Conservation (phyloP, 176 grass and related monocot species). For the Pontederia paniculata region DNA sequence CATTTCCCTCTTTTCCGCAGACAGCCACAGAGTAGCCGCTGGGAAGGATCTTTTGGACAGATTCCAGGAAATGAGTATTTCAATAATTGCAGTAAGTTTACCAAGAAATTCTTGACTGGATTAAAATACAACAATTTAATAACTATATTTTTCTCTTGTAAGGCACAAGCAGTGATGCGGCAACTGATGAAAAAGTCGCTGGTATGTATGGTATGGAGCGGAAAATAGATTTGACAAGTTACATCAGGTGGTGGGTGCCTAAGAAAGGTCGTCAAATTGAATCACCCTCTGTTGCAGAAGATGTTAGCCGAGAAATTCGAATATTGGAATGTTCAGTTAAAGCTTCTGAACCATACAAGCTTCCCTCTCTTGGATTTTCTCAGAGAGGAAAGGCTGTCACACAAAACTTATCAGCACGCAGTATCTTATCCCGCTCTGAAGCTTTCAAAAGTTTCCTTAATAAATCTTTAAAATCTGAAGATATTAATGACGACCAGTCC, state of each 20-base stretch:
- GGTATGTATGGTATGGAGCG: slow-evolving; percentile 54
- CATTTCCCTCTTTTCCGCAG: slow-evolving; percentile 29
- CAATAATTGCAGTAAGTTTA: slow-evolving; percentile 46
- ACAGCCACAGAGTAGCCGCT: slow-evolving; percentile 75
- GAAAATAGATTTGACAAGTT: slow-evolving; percentile 96
- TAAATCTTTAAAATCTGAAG: slow-evolving; percentile 54
- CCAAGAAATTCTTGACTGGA: neutral
- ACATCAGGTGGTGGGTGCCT: slow-evolving; percentile 91
- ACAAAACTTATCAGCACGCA: slow-evolving; percentile 43
- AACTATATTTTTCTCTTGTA: slow-evolving; percentile 29
- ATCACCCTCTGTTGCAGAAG: slow-evolving; percentile 41
- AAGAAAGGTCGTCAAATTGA: slow-evolving; percentile 70
- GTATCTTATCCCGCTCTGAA: slow-evolving; percentile 75
- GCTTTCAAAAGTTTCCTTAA: slow-evolving; percentile 74
- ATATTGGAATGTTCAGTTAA: slow-evolving; percentile 62
- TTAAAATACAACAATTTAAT: neutral
- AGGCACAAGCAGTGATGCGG: slow-evolving; percentile 64
- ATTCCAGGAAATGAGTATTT: slow-evolving; percentile 70
- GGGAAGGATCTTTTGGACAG: slow-evolving; percentile 77
- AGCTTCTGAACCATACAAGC: slow-evolving; percentile 68
- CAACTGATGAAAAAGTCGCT: slow-evolving; percentile 49
- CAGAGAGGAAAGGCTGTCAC: slow-evolving; percentile 36
- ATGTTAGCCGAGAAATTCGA: slow-evolving; percentile 60
- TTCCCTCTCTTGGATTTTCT: slow-evolving; percentile 60
- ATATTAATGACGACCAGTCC: slow-evolving; percentile 38